Conservation (phyloP, 1,284 basidiomycete genomes). For the Sphaerobolus stellatus region DNA sequence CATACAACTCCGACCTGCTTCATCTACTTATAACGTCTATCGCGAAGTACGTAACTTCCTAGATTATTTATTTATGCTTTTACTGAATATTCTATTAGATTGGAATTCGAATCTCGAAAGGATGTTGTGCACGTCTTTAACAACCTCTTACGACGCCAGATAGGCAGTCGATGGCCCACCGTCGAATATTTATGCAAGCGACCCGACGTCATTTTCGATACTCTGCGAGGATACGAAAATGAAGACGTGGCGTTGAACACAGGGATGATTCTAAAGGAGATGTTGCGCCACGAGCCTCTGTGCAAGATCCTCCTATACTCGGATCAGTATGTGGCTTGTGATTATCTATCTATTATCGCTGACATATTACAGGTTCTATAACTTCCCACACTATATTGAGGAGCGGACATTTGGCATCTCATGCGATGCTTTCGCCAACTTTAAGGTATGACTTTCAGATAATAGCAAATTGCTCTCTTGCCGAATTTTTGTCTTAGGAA, state of each 20-base stretch:
- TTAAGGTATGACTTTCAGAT: conserved; percentile 54
- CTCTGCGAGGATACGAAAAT: conserved; percentile 87
- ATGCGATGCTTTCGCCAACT: conserved; percentile 95
- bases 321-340: conserved; percentile 68
- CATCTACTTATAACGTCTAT: conserved; percentile 81
- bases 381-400: conserved; percentile 96
- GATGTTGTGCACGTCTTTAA: conserved; percentile 98
- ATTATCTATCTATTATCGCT: conserved; percentile 9
- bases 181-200: conserved; percentile 90
- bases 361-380: conserved; percentile 78
- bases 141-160: conserved; percentile 91
- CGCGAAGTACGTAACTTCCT: conserved; percentile 25
- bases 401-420: conserved; percentile 97
- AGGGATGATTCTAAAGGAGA: conserved; percentile 97
- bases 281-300: conserved; percentile 91
- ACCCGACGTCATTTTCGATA: conserved; percentile 86
- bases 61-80: not conserved
- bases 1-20: conserved; percentile 89
- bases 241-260: conserved; percentile 96
- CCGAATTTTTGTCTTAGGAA: conserved; percentile 44
- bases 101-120: conserved; percentile 97
- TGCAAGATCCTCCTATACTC: conserved; percentile 91
- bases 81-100: conserved; percentile 39
- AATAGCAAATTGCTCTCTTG: not conserved
- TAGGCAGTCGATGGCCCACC: conserved; percentile 90